Base-by-base conservation (phyloP, 345 rosid genomes). In the Nasturtium officinale region DNA sequence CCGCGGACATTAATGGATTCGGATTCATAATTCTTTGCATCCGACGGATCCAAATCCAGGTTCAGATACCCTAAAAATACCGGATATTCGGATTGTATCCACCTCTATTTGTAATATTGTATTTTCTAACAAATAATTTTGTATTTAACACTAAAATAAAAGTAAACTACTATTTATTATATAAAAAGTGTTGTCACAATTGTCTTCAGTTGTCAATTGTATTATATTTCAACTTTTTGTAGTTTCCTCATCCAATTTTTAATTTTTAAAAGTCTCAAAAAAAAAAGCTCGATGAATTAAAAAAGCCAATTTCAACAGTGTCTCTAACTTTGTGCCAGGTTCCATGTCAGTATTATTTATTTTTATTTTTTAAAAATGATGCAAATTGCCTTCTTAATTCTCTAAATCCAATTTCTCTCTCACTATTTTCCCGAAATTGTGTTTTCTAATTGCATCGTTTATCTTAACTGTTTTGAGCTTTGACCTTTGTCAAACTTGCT, bases 291-390 rank as follows among this genome's bases (percentile, higher is more conserved):
- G 28, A 20, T 50, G 15, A 9, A 20, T 7, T 13, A 7, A 33
- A 38, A 40, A 26, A 8, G 2, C 25, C 26, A 30, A 58, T 11
- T 56, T 7, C 0, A 74, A 23, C 25, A 17, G n/a, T 26, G 78
- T 67, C 28, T 26, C 9, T 61, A 8, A 30, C 68, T 50, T 58
- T 47, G 78, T 60, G 32, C 79, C 74, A 68, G 58, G 69, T 68
- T 68, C 74, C 42, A 68, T 68, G 69, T 75, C 69, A 68, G 63
- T 75, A 20, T n/a, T n/a, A n/a, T n/a, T n/a, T n/a, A n/a, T n/a
- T n/a, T n/a, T n/a, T n/a, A n/a, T n/a, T n/a, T n/a, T n/a, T n/a
- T n/a, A n/a, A n/a, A n/a, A n/a, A n/a, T n/a, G n/a, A n/a, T n/a
- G n/a, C n/a, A 37, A 50, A 30, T 48, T 61, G 21, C 11, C 26